Conservation (phyloP, 257 asterid genomes). For the Catharanthus roseus region DNA sequence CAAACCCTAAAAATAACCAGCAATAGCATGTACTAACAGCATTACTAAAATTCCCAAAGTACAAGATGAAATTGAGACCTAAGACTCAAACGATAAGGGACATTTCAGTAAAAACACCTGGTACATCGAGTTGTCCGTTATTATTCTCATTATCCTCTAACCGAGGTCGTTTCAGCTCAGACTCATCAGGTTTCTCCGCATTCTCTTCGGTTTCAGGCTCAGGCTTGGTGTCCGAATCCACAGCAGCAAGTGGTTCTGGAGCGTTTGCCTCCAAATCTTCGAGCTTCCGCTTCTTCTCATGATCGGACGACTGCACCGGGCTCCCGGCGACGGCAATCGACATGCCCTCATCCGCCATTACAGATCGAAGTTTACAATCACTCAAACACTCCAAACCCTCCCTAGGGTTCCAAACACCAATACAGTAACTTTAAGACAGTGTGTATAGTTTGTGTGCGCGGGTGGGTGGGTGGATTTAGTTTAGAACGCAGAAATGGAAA, state of each 20-base stretch:
- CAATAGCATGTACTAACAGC: neutral
- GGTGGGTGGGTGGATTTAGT: too few species aligned
- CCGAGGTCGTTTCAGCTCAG: constrained; percentile 77
- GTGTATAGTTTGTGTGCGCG: neutral
- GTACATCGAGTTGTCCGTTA: constrained; percentile 18
- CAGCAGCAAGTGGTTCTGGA: constrained; percentile 31
- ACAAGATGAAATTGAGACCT: neutral
- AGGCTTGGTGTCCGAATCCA: constrained; percentile 28
- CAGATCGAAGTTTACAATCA: constrained; percentile 8
- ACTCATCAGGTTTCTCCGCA: constrained; percentile 48
- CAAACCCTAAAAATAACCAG: neutral
- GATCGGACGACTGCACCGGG: constrained; percentile 35
- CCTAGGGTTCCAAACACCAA: constrained; percentile 16
- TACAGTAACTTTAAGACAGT: neutral
- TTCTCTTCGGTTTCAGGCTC: constrained; percentile 21
- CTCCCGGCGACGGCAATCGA: constrained; percentile 29
- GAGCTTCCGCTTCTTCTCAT: constrained; percentile 67
- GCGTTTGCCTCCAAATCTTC: constrained; percentile 59
- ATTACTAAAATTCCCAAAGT: neutral
- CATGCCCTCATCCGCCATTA: constrained; percentile 51
- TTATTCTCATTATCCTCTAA: constrained; percentile 39
- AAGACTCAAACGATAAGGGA: neutral
- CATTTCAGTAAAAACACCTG: constrained; percentile 31
- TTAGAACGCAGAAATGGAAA: neutral
- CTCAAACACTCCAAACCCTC: neutral